Evolutionary conservation across 306 rosid genomes (phyloP), one percentile per base, ranked within the genome.

Genomic region (Glycine soja): DNA sequence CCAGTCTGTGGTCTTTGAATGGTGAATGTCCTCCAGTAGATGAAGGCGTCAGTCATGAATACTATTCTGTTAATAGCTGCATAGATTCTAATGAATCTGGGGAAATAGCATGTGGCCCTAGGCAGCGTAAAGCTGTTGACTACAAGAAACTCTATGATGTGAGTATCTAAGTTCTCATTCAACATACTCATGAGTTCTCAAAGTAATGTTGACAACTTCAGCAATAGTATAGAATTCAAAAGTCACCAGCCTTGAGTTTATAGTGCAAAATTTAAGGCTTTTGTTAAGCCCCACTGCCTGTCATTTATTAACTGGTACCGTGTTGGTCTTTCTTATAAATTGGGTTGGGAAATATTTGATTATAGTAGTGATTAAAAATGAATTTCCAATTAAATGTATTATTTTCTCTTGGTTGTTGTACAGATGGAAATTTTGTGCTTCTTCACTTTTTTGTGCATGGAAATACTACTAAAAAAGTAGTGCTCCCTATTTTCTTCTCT

Each of bases 91-190:
- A 87, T 80, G 97, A 85, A 46, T 91, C 97, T 1, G 89, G 68
- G 43, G 94, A 85, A 38, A 75, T 85, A 67, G 81, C 88, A 51
- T 80, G 80, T 10, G 87, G 97, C 46, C 89, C 88, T 18, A 90
- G 98, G 86, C 96, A 85, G 77, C 91, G 94, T 24, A 89, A 85
- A 74, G 81, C 90, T 3, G 91, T 94, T 86, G 97, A 94, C 84
- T 94, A 94, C 83, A 90, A 83, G 83, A 91, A 91, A 83, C 88
- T 94, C 72, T 88, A 92, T 77, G 88, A 84, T 66, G 97, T 92
- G 79, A 94, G 98, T 82, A 67, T 77, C 32, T 32, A 58, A 67
- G 67, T 50, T 19, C 74, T 64, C 53, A 48, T n/a, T 53, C 74
- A 75, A 19, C 59, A 14, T 18, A 8, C 9, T 46, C 15, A 6